Conservation (phyloP, 1,284 basidiomycete species). For the Ganoderma leucocontextum region DNA sequence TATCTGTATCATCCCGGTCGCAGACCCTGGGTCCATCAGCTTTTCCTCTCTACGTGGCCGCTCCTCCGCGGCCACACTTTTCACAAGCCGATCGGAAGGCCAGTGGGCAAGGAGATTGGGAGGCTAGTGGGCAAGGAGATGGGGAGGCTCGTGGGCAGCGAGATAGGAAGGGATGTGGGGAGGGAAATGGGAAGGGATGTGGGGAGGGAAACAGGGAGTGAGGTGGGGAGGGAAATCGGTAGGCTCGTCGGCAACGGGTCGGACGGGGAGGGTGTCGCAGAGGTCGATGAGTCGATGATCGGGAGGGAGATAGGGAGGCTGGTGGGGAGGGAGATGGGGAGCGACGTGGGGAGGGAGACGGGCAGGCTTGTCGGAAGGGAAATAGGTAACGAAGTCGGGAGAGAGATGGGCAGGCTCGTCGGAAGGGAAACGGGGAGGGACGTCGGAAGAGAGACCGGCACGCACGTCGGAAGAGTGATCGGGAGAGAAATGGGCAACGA, state of each 20-base stretch:
- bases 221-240: not conserved
- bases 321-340: not conserved
- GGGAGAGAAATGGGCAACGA: not conserved
- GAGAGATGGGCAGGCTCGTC: not conserved
- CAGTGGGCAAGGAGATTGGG: constrained; percentile 7
- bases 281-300: not conserved
- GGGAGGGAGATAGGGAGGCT: constrained; percentile 3
- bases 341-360: not conserved
- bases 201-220: not conserved
- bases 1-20: too few relatives aligned
- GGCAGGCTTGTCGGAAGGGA: not conserved
- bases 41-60: too few relatives aligned
- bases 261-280: not conserved
- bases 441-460: not conserved
- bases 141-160: constrained; percentile 3
- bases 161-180: constrained; percentile 6
- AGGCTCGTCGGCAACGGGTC: not conserved
- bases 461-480: not conserved
- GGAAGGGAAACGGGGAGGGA: not conserved
- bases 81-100: not conserved
- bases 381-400: not conserved
- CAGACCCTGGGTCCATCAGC: too few relatives aligned
- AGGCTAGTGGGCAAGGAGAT: not conserved
- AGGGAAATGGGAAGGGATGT: not conserved
- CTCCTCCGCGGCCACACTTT: not conserved